Base-by-base conservation (phyloP, 2,329 filamentous ascomycete species). In the Fusarium sp. region DNA sequence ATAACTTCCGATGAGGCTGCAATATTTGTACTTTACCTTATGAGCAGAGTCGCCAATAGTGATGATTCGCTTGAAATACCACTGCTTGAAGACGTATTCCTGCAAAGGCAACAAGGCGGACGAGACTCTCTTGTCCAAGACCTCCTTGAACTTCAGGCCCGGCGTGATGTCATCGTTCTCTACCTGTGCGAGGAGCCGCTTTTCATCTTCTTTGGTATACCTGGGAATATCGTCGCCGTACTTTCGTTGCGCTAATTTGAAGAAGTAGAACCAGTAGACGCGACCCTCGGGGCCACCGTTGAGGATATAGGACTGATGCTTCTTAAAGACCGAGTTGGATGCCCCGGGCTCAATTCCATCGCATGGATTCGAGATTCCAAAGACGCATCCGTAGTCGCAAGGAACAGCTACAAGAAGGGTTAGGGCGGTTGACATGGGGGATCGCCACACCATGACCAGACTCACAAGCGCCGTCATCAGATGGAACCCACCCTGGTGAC, bases 31-130 rank as follows among this genome's bases (percentile, higher is more conserved):
- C 10, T 18, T 1, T 60, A 70, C 79, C 76, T 84, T 84, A 65
- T 84, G 82, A 9, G 77, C 80, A 1, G 82, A 75, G 65, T 84
- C 83, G 0, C 82, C 82, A 10, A 84, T 76, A 1, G 78, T 73
- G 3, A 84, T 74, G 6, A 82, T 78, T 10, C 83, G 71, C n/a
- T 78, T 75, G 43, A 77, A 82, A 51, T 80, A 76, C 79, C 82
- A 84, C 39, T 77, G 74, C 11, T 78, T 63, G n/a, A 82, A 77
- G 1, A 81, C 75, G 34, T 78, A 79, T 65, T 83, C 80, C 50
- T 50, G 79, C 3, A 82, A 52, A 0, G 79, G 69, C 2, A 77
- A 78, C 23, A 83, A 66, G 1, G 73, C 76, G 6, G 75, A 75
- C 2, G 68, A 65, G 6, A 75, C 60, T 8, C 69, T 69, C 7